Conservation (phyloP, 805 yeast species). For the Yarrowia hollandica region DNA sequence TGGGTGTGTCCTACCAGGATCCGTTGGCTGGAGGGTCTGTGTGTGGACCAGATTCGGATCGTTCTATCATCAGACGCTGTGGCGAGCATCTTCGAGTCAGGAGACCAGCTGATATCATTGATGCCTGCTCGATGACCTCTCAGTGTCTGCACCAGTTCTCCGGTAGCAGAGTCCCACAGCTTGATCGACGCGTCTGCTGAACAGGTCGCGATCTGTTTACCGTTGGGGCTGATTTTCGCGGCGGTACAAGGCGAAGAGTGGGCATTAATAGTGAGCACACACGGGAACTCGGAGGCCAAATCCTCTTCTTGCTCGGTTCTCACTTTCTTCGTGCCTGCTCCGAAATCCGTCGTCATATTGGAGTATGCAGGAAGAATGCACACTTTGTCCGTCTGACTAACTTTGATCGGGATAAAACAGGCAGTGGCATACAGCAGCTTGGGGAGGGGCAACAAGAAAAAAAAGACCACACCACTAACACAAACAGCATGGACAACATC, state of each 20-base stretch:
- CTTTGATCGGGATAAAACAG: slow-evolving; percentile 7
- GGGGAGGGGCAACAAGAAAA: not conserved
- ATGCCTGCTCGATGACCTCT: slow-evolving; percentile 70
- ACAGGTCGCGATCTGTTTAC: slow-evolving; percentile 50
- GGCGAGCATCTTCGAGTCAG: slow-evolving; percentile 69
- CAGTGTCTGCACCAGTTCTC: slow-evolving; percentile 40
- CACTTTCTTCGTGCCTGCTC: not conserved
- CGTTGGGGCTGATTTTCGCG: slow-evolving; percentile 63
- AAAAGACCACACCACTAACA: not conserved
- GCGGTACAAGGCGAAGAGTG: slow-evolving; percentile 44
- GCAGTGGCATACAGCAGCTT: slow-evolving; percentile 1
- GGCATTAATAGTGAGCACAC: slow-evolving; percentile 16
- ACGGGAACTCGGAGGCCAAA: not conserved
- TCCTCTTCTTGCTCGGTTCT: not conserved
- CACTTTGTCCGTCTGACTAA: not conserved
- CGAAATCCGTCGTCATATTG: slow-evolving; percentile 20
- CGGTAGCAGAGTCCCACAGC: slow-evolving; percentile 51
- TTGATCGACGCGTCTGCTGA: slow-evolving; percentile 60
- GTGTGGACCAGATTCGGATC: slow-evolving; percentile 61
- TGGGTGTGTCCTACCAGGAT: slow-evolving; percentile 76
- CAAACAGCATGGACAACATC: slow-evolving; percentile 43
- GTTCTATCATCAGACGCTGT: slow-evolving; percentile 86
- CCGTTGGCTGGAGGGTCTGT: slow-evolving; percentile 49
- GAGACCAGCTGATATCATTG: slow-evolving; percentile 76
- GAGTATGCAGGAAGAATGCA: slow-evolving; percentile 21